Evolutionary conservation across 441 rosid genomes (phyloP).

Genomic region (Capsella rubella): DNA sequence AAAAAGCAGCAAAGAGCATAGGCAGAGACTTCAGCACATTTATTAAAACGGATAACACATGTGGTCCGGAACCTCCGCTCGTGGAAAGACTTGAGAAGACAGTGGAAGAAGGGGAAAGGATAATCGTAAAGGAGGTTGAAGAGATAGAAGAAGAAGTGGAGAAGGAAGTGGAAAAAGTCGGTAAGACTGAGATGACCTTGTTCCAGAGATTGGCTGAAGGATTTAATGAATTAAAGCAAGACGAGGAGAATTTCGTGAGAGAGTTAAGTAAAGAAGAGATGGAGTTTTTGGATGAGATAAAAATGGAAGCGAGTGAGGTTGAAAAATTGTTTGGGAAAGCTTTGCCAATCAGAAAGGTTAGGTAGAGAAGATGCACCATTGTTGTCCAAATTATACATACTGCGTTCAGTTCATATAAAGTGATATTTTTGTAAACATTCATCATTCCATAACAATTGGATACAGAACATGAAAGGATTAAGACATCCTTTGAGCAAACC

Average conservation of each 20-base stretch:
- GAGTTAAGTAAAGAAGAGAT: slow-evolving; percentile 78
- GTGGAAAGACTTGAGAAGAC: slow-evolving; percentile 89
- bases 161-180: slow-evolving; percentile 67
- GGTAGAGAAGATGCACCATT: slow-evolving; percentile 48
- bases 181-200: slow-evolving; percentile 70
- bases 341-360: slow-evolving; percentile 74
- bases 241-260: slow-evolving; percentile 72
- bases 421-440: slow-evolving; percentile 28
- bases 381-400: slow-evolving; percentile 32
- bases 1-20: slow-evolving; percentile 76
- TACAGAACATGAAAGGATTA: slow-evolving; percentile 19
- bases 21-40: slow-evolving; percentile 84
- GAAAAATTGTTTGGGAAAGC: slow-evolving; percentile 84
- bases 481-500: slow-evolving; percentile 22
- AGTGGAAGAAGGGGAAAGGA: slow-evolving; percentile 74
- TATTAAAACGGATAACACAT: slow-evolving; percentile 72
- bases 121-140: slow-evolving; percentile 64
- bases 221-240: slow-evolving; percentile 65
- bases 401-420: slow-evolving; percentile 4
- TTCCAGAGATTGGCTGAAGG: slow-evolving; percentile 81
- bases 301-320: slow-evolving; percentile 88
- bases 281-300: slow-evolving; percentile 64
- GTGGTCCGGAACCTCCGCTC: slow-evolving; percentile 93
- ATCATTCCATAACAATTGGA: slow-evolving; percentile 20
- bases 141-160: slow-evolving; percentile 70